A percentile compares a stretch with the other conserved stretches of the same genome.
phyloP scores from a whole-genome alignment of 495 filamentous ascomycete species.

The Tuber indicum region DNA sequence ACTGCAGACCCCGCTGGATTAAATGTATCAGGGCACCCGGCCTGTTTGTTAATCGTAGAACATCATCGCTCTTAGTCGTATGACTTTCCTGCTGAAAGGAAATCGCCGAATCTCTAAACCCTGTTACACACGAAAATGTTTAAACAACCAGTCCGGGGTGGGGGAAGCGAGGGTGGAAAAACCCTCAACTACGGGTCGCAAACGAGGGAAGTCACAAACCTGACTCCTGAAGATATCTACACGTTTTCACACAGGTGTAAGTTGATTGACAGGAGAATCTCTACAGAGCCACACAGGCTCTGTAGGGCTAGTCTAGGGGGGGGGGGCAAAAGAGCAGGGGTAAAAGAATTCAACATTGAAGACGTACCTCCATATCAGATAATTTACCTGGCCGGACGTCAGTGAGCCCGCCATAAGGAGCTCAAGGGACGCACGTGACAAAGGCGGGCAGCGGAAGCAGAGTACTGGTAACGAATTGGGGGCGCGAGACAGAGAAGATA shows the following conservation, averaged over 20 bases:
- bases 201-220: conserved; percentile 54
- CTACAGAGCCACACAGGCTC: conserved; percentile 24
- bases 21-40: conserved; percentile 35
- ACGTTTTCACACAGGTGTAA: conserved; percentile 40
- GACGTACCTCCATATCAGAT: conserved; percentile 85
- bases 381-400: conserved; percentile 92
- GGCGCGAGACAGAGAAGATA: conserved; percentile 31
- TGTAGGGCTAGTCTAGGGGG: conserved; percentile 43
- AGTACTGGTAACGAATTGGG: conserved; percentile 37
- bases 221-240: conserved; percentile 81
- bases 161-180: conserved; percentile 14
- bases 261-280: conserved; percentile 26
- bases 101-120: conserved; percentile 37
- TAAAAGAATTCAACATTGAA: conserved; percentile 46
- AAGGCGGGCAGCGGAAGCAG: conserved; percentile 11
- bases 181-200: conserved; percentile 13
- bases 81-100: conserved; percentile 41
- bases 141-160: conserved; percentile 21
- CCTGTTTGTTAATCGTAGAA: conserved; percentile 24
- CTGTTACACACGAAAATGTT: conserved; percentile 35
- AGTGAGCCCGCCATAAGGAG: conserved; percentile 48
- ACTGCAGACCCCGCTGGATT: conserved; percentile 39
- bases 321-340: conserved; percentile 36
- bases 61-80: conserved; percentile 21
- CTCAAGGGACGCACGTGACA: conserved; percentile 35